Conservation (phyloP, 73 alveolate genomes). For the Paramecium sexaurelia region DNA sequence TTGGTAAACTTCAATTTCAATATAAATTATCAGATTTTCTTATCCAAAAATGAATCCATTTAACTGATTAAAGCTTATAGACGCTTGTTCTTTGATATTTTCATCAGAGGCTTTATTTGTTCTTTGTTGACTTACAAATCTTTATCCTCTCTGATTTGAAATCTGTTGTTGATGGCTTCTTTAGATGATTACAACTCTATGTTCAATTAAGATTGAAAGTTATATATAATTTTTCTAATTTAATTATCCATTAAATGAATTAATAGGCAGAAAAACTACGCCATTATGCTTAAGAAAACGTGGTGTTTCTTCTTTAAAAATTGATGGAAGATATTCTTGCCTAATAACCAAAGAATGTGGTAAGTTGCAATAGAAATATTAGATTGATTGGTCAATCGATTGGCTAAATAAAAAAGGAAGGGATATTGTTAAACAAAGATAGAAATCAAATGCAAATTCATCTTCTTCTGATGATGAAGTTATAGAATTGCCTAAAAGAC, state of each 20-base stretch:
- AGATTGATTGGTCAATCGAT: conserved; percentile 49
- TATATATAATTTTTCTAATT: not conserved
- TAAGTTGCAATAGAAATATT: not conserved
- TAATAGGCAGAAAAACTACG: conserved; percentile 25
- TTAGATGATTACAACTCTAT: not conserved
- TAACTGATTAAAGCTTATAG: too few species aligned
- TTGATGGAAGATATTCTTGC: conserved; percentile 2
- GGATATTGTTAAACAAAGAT: not conserved
- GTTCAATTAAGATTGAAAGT: not conserved
- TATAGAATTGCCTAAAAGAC: conserved; percentile 52
- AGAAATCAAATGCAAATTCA: not conserved
- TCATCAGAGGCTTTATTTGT: not conserved
- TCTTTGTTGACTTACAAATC: not conserved
- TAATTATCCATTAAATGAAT: conserved; percentile 28
- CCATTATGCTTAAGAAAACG: conserved; percentile 37
- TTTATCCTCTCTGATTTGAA: not conserved
- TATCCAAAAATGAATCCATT: too few species aligned
- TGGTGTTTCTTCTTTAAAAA: not conserved
- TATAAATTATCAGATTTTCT: too few species aligned
- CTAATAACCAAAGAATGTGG: conserved; percentile 46
- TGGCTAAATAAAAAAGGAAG: conserved; percentile 54
- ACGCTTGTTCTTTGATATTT: too few species aligned
- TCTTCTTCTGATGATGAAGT: conserved; percentile 37
- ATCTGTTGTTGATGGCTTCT: not conserved
- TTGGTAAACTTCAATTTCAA: too few species aligned